Conservation (phyloP, 2,329 filamentous ascomycete genomes). For the Setomelanomma holmii region DNA sequence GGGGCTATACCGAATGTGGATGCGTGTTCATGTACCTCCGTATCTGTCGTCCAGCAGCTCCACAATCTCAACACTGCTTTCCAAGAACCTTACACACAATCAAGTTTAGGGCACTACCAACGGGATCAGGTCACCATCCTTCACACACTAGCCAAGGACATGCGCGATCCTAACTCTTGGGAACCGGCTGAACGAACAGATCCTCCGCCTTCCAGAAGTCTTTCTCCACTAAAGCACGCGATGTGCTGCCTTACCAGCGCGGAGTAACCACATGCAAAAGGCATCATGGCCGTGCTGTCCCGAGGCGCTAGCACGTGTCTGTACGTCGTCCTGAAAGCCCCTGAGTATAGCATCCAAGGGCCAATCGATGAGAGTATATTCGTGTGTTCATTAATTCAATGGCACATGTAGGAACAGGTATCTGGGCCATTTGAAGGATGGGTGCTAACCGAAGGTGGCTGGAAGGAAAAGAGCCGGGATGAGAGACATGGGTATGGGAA, state of each 20-base stretch:
- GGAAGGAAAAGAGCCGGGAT: neutral
- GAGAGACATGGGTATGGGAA: neutral
- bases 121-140: neutral
- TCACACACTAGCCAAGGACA: neutral
- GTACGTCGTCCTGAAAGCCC: neutral
- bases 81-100: neutral
- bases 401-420: conserved; percentile 8
- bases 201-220: conserved; percentile 7
- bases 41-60: conserved; percentile 3
- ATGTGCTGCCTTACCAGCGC: conserved; percentile 5
- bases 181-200: neutral
- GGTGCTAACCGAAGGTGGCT: neutral
- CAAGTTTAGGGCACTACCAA: neutral
- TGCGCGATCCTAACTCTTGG: neutral
- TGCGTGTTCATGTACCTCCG: conserved; percentile 1
- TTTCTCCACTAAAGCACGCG: neutral
- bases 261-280: conserved; percentile 3
- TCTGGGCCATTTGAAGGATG: neutral
- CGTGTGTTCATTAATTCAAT: neutral
- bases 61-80: conserved; percentile 2
- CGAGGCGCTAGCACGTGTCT: neutral
- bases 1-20: neutral
- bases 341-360: neutral
- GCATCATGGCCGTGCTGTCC: neutral
- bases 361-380: neutral